These are phyloP conservation scores for Populus davidiana DNA, from an alignment of 345 rosid species.

Conservation along the genomic window DNA sequence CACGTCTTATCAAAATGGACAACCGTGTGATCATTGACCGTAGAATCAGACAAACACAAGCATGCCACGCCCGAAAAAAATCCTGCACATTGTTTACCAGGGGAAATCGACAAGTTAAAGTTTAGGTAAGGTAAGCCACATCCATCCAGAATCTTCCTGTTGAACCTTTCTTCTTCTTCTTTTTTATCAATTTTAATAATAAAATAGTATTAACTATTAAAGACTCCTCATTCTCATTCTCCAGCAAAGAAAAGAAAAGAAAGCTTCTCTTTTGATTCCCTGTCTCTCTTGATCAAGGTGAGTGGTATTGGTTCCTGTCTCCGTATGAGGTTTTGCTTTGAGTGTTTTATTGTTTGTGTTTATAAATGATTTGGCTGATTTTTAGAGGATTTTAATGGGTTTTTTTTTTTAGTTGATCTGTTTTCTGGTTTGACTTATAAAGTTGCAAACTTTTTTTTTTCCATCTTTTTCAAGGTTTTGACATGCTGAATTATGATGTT, in stretches of 20 bases:
- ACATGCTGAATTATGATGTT: neutral
- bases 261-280: neutral
- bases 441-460: neutral
- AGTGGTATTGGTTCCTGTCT: neutral
- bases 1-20: neutral
- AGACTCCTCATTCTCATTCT: neutral
- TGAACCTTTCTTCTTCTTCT: neutral
- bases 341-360: neutral
- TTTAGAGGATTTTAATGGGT: neutral
- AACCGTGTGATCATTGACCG: neutral
- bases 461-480: neutral
- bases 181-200: neutral
- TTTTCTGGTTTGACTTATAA: neutral
- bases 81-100: neutral
- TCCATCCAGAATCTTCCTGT: neutral
- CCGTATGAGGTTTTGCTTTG: neutral
- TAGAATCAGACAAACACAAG: neutral
- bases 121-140: neutral
- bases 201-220: neutral
- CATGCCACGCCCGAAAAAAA: neutral
- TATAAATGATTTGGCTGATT: neutral
- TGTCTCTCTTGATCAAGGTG: neutral
- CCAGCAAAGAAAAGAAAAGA: neutral
- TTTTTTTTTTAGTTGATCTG: neutral
- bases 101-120: neutral